Base-by-base conservation (phyloP, 2,329 filamentous ascomycete genomes). In the Allantophomopsis lycopodina region DNA sequence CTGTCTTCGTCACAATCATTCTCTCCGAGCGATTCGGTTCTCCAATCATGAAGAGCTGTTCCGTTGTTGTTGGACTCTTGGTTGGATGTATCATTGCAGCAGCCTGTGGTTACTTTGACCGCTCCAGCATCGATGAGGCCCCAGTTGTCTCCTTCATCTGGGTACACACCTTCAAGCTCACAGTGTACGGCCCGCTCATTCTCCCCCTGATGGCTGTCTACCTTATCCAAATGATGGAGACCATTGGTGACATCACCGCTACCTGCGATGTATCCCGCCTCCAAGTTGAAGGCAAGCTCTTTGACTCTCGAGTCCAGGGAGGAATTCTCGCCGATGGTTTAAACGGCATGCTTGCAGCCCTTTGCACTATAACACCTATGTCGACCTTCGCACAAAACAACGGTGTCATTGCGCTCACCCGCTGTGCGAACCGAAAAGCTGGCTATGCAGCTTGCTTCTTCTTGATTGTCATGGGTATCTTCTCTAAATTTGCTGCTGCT, bases 331-430 rank as follows among this genome's bases (percentile, higher is more conserved):
- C 83, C 0, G 85, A 91, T 49, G 84, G 83, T 1, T 49, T 87
- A 38, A 85, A 84, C 50, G 82, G 83, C 30, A 62, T 86, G 46
- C 63, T 89, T 13, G 81, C 83, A 13, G 81, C 77, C 1, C 69
- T 91, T 23, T 82, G 78, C 63, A 89, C 83, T 36, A 83, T 85
- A 48, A 83, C 82, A 0, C 83, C 83, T 21, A 83, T 88, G 73
- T 79, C 76, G 2, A 81, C 78, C 1, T 88, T 88, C 49, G 83
- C 83, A 0, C 83, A 88, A 57, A 89, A 89, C 63, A 88, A 89
- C 55, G 83, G 83, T 30, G 82, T 89, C 38, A 88, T 91, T 44
- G 80, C 83, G 0, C 66, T 91, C 35, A 91, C 84, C 0, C 72
- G 83, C 13, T 89, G 83, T 55, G 84, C 84, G 1, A 89, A 86